Evolutionary conservation across 2,329 filamentous ascomycete genomes (phyloP), one percentile per base, ranked within the genome.

Genomic region (Claviceps capensis): DNA sequence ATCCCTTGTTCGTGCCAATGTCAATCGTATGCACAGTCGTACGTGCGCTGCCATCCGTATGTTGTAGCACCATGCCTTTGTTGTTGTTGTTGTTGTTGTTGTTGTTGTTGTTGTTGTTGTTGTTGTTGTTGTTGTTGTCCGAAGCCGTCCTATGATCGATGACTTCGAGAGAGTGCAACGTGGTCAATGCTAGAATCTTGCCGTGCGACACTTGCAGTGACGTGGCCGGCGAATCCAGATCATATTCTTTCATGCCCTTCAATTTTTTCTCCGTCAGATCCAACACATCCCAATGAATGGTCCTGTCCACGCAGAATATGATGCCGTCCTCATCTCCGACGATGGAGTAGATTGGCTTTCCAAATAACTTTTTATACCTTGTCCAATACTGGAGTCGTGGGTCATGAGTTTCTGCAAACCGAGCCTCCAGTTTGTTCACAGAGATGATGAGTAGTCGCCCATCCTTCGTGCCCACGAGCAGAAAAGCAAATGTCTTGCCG

Each of bases 401-500:
- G 16, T 46, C 41, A 5, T 50, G 47, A 19, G 56, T 54, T 36
- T 61, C 48, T 34, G 56, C 52, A 3, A 49, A 38, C 23, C 58
- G 53, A 22, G 38, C 44, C 34, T 59, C 56, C 13, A 48, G 46
- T 30, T 52, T 55, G 40, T 72, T 69, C 6, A 76, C 69, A 1
- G 77, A 75, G 14, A 82, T 70, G 7, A 85, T 71, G 19, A 82
- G 60, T 13, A 86, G 66, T 5, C 73, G 69, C 1, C 81, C 80
- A 9, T 67, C 66, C 36, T 70, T 71, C 0, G 78, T 79, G 4
- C 77, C 73, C 11, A 85, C 73, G 14, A 87, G 71, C 36, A 88
- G 70, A 60, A 81, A 84, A 1, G 77, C 72, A 64, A 83, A 85
- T 0, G 67, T 72, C 52, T 75, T 78, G n/a, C 70, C 72, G 40